Evolutionary conservation across 495 filamentous ascomycete genomes (phyloP).

Genomic region (Aspergillus panamensis): DNA sequence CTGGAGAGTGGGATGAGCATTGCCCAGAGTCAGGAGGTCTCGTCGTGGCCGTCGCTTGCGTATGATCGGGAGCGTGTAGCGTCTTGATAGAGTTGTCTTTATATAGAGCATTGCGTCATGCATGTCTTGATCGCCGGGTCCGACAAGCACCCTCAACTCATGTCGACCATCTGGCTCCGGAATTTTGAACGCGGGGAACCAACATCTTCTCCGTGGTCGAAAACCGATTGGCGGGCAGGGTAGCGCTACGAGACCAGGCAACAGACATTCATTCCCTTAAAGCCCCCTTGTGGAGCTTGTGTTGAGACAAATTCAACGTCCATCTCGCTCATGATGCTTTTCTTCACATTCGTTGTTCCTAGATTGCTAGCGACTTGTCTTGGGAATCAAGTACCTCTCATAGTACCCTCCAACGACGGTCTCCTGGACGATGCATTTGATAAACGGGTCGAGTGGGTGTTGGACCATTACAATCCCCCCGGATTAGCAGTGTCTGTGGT

Average conservation of each 20-base stretch:
- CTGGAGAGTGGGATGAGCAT: too few species aligned
- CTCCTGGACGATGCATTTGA: slow-evolving; percentile 30
- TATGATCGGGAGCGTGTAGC: too few species aligned
- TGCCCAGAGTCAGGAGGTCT: too few species aligned
- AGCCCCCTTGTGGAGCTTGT: neutral
- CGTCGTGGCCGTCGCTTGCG: too few species aligned
- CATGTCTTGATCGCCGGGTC: too few species aligned
- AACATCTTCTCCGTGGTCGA: neutral
- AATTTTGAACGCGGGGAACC: neutral
- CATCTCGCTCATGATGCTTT: neutral
- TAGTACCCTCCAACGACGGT: neutral
- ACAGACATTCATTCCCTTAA: neutral
- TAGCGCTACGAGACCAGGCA: neutral
- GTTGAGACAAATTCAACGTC: neutral
- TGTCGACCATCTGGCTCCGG: neutral
- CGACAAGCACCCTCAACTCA: too few species aligned
- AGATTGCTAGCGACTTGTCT: neutral
- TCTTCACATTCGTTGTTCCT: neutral
- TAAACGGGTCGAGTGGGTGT: slow-evolving; percentile 28
- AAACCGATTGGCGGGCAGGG: neutral
- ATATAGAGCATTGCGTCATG: too few species aligned
- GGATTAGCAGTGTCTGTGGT: slow-evolving; percentile 49
- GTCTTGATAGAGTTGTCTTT: too few species aligned
- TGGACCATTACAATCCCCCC: slow-evolving; percentile 50
- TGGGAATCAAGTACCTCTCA: neutral